A percentile compares a stretch with the other conserved stretches of the same genome.
Conservation (phyloP, 1,284 basidiomycete species). For the Omphalotus olearius region DNA sequence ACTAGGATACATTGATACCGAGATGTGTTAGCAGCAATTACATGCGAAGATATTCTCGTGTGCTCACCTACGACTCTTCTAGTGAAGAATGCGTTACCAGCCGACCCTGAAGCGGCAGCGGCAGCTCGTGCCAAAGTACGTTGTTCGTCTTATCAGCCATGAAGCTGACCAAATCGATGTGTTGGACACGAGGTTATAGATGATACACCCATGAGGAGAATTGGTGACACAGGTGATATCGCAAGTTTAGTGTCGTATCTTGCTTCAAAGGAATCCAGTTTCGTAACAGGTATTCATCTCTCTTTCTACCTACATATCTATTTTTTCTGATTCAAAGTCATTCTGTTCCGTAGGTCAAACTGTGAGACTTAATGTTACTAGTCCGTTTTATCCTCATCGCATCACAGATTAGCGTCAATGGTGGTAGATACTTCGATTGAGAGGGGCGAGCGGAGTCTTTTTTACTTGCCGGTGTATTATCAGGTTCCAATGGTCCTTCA, state of each 20-base stretch:
- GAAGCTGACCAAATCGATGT: not conserved
- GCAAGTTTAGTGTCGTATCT: slow-evolving; percentile 21
- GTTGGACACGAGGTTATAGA: slow-evolving; percentile 7
- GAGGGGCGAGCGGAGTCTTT: too few relatives aligned
- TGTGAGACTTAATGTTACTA: not conserved
- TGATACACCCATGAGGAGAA: slow-evolving; percentile 11
- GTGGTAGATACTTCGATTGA: not conserved
- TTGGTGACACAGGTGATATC: slow-evolving; percentile 18
- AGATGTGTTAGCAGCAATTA: not conserved
- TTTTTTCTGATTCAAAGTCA: not conserved
- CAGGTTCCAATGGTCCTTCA: too few relatives aligned
- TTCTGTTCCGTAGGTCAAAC: slow-evolving; percentile 1
- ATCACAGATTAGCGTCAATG: slow-evolving; percentile 1
- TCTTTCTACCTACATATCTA: not conserved
- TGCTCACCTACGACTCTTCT: too few relatives aligned
- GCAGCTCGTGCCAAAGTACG: not conserved
- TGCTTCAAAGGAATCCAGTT: slow-evolving; percentile 14
- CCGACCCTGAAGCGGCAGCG: not conserved
- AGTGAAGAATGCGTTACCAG: not conserved
- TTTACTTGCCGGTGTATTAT: too few relatives aligned
- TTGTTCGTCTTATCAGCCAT: not conserved
- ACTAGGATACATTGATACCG: not conserved
- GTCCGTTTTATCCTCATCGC: not conserved
- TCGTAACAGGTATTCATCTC: slow-evolving; percentile 13
- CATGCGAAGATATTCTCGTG: not conserved